Evolutionary conservation across 2,329 filamentous ascomycete genomes (phyloP).

Genomic region (Paecilomyces dactylethromorphus): DNA sequence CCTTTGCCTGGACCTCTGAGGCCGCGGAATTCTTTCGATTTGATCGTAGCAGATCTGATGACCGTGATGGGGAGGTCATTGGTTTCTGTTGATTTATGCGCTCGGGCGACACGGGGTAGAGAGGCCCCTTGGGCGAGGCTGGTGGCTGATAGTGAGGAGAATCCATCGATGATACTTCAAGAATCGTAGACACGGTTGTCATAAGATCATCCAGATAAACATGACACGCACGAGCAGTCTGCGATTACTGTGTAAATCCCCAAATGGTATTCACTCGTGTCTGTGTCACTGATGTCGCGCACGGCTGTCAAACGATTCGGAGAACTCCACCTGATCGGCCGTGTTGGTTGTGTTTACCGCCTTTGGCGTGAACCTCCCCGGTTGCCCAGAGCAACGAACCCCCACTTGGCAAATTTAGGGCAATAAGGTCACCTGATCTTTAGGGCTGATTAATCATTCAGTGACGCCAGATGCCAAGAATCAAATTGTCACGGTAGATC

Average conservation of each 20-base stretch:
- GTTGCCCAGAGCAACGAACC: conserved; percentile 8
- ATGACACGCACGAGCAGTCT: neutral
- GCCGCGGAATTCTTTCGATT: conserved; percentile 29
- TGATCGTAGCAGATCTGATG: conserved; percentile 27
- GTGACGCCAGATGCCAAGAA: neutral
- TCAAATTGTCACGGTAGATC: neutral
- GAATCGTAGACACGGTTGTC: conserved; percentile 2
- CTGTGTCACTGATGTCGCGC: neutral
- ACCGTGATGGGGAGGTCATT: conserved; percentile 33
- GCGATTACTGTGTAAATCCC: neutral
- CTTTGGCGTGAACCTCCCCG: conserved; percentile 1
- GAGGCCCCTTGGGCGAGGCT: conserved; percentile 23
- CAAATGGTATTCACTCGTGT: neutral
- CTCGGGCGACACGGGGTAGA: conserved; percentile 42
- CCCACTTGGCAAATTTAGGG: neutral
- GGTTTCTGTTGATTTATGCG: conserved; percentile 43
- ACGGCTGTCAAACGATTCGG: conserved; percentile 1
- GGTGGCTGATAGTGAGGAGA: conserved; percentile 24
- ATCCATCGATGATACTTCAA: conserved; percentile 22
- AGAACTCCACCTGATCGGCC: neutral
- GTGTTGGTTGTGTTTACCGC: conserved; percentile 7
- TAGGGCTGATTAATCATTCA: neutral
- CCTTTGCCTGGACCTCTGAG: conserved; percentile 43
- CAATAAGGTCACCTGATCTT: conserved; percentile 3
- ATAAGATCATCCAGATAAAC: neutral